Conservation (phyloP, 495 filamentous ascomycete species). For the Emericellopsis terricola region DNA sequence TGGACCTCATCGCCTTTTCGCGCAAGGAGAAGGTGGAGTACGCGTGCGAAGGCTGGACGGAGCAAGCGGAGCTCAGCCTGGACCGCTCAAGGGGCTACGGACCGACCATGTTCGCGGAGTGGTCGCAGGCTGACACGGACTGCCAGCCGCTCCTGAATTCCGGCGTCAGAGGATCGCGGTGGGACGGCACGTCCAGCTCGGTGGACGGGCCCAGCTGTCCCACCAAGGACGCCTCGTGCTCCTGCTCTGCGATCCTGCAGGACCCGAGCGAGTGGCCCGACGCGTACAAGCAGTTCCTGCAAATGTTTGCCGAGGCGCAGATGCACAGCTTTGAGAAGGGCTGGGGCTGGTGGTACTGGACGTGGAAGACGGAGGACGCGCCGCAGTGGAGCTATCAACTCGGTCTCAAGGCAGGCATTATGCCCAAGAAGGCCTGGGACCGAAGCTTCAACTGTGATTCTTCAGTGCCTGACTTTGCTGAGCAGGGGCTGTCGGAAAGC, state of each 20-base stretch:
- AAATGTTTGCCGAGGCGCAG: constrained; percentile 85
- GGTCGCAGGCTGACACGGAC: constrained; percentile 95
- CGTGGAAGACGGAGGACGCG: constrained; percentile 43
- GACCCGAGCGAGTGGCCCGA: constrained; percentile 45
- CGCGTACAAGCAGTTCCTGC: constrained; percentile 70
- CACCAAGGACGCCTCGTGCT: constrained; percentile 40
- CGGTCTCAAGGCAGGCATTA: constrained; percentile 63
- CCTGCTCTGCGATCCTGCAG: constrained; percentile 60
- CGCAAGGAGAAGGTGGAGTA: constrained; percentile 64
- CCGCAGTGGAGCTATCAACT: constrained; percentile 90
- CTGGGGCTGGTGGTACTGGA: constrained; percentile 99
- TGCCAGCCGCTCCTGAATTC: constrained; percentile 81
- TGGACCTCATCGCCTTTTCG: constrained; percentile 48
- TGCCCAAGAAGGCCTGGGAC: constrained; percentile 64
- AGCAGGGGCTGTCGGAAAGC: constrained; percentile 36
- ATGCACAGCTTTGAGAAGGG: constrained; percentile 81
- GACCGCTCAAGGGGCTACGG: constrained; percentile 69
- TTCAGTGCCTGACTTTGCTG: constrained; percentile 50
- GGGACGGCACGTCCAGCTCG: constrained; percentile 57
- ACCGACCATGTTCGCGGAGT: constrained; percentile 94
- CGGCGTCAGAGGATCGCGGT: constrained; percentile 71
- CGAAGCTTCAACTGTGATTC: constrained; percentile 57
- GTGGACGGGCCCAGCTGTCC: constrained; percentile 55
- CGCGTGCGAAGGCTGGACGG: constrained; percentile 71
- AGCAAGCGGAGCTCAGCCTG: constrained; percentile 54